A percentile compares a stretch with the other conserved stretches of the same genome.
These are phyloP conservation scores for Corylus heterophylla DNA, from an alignment of 306 rosid species.

Conservation along the genomic window DNA sequence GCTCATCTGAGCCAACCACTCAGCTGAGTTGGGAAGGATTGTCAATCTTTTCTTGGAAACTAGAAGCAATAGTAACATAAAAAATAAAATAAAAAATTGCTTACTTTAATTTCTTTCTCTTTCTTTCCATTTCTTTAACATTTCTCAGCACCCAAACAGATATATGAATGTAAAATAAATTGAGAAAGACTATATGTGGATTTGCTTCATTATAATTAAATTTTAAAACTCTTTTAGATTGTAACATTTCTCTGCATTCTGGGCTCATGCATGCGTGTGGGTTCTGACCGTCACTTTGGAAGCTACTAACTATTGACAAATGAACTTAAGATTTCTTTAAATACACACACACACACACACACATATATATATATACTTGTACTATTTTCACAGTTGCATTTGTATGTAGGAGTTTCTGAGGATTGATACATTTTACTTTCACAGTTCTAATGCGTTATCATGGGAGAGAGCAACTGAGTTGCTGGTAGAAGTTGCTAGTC, in stretches of 20 bases:
- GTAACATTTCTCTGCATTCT: neutral
- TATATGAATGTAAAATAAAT: too few species aligned
- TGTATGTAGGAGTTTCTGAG: neutral
- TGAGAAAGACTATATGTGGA: too few species aligned
- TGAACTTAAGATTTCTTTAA: neutral
- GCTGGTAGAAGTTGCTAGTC: conserved; percentile 82
- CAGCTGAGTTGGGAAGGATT: too few species aligned
- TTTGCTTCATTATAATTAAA: too few species aligned
- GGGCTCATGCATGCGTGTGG: neutral
- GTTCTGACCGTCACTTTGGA: neutral
- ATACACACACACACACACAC: neutral
- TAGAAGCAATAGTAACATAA: too few species aligned
- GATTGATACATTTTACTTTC: conserved; percentile 27
- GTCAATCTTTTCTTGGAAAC: too few species aligned
- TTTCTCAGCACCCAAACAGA: too few species aligned
- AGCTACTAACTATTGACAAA: neutral
- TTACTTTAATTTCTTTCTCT: too few species aligned
- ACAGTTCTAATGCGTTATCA: conserved; percentile 81
- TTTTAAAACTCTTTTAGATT: too few species aligned
- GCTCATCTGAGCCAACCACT: too few species aligned
- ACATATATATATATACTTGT: neutral
- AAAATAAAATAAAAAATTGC: too few species aligned
- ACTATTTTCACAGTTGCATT: conserved; percentile 10
- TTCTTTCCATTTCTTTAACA: too few species aligned
- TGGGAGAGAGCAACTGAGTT: conserved; percentile 85